Percentiles rank a stretch among this genome's conserved stretches.
Conservation (phyloP, 2,329 filamentous ascomycete species). For the Xylariaceae sp. region DNA sequence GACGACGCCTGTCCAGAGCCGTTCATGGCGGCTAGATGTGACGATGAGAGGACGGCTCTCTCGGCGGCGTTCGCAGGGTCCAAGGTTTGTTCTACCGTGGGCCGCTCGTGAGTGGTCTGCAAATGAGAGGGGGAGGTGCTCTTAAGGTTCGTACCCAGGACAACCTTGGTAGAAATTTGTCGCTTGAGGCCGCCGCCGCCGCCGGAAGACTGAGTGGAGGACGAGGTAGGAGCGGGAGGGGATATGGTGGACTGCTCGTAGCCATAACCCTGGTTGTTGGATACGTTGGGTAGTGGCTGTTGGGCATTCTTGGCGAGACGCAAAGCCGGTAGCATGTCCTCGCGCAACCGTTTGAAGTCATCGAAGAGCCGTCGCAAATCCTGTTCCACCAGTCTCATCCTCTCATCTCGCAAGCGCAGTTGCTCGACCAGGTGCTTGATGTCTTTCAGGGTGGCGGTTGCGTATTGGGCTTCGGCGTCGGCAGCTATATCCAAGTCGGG, state of each 20-base stretch:
- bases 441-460: conserved; percentile 88
- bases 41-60: conserved; percentile 67
- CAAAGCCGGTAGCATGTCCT: conserved; percentile 89
- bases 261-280: conserved; percentile 47
- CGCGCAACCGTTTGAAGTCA: conserved; percentile 84
- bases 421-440: conserved; percentile 90
- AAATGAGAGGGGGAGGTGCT: conserved; percentile 74
- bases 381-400: conserved; percentile 79
- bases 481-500: conserved; percentile 62
- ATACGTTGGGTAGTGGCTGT: conserved; percentile 73
- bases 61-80: conserved; percentile 72
- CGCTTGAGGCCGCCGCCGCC: conserved; percentile 64
- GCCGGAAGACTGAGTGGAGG: conserved; percentile 53
- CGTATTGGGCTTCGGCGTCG: conserved; percentile 83
- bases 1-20: conserved; percentile 60
- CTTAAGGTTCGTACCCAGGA: conserved; percentile 73
- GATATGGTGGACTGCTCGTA: conserved; percentile 57
- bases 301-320: conserved; percentile 90
- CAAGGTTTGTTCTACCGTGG: conserved; percentile 64
- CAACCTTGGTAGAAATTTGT: conserved; percentile 72
- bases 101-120: conserved; percentile 68
- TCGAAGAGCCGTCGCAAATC: conserved; percentile 84
- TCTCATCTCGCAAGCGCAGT: conserved; percentile 85
- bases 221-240: conserved; percentile 60
- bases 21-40: conserved; percentile 72